Evolutionary conservation across 177 flowering plant genomes (phyloP).

Genomic region (Vitis hybrid): DNA sequence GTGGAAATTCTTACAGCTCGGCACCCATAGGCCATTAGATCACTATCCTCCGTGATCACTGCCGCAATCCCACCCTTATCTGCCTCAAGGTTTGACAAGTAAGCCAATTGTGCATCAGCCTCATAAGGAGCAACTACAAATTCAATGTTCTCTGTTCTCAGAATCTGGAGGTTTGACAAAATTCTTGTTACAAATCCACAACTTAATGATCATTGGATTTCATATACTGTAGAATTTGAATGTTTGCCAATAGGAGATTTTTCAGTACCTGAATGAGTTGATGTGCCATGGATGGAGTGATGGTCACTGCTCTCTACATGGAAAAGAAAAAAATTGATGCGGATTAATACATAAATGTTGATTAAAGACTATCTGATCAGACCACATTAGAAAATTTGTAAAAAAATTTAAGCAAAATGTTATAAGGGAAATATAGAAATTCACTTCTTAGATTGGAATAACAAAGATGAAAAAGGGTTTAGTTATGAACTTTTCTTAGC

Average conservation of each 20-base stretch:
- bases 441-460: neutral
- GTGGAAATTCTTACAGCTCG: slow-evolving; percentile 60
- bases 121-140: slow-evolving; percentile 92
- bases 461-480: neutral
- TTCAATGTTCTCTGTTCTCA: slow-evolving; percentile 64
- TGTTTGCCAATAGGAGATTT: neutral
- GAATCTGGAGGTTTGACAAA: slow-evolving; percentile 36
- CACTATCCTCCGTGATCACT: slow-evolving; percentile 84
- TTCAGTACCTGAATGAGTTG: slow-evolving; percentile 64
- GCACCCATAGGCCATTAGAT: slow-evolving; percentile 76
- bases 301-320: slow-evolving; percentile 65
- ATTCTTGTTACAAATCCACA: neutral
- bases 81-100: slow-evolving; percentile 49
- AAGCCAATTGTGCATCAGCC: slow-evolving; percentile 91
- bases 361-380: no score
- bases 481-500: neutral
- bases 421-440: neutral
- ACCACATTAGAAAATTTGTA: neutral
- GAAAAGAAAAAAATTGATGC: neutral
- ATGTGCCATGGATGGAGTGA: slow-evolving; percentile 81
- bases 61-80: slow-evolving; percentile 70
- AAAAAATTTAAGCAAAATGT: neutral
- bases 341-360: no score
- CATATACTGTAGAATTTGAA: neutral
- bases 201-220: neutral